These are phyloP conservation scores for Cymbopogon citratus DNA, from an alignment of 176 grass and related monocot species.

Conservation along the genomic window DNA sequence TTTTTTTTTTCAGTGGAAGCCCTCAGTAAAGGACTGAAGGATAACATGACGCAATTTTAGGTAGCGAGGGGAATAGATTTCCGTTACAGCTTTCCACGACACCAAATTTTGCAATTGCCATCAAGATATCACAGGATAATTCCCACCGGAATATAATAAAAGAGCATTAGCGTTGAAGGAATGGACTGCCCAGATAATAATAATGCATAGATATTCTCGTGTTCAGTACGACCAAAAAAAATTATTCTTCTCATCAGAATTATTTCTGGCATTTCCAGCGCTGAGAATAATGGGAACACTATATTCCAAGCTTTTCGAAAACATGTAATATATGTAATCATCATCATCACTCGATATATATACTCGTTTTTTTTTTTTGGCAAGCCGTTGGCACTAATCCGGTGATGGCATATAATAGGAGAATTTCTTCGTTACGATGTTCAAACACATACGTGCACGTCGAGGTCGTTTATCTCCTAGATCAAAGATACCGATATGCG, in stretches of 20 bases:
- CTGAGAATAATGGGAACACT: constrained; percentile 22
- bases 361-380: background rate
- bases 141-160: constrained; percentile 6
- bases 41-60: constrained; percentile 30
- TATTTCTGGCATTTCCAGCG: constrained; percentile 23
- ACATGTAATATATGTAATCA: background rate
- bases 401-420: background rate
- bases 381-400: background rate
- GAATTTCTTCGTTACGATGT: background rate
- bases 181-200: background rate
- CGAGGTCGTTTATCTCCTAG: background rate
- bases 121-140: constrained; percentile 25
- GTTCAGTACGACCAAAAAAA: constrained; percentile 21
- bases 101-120: background rate
- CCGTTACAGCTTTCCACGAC: background rate
- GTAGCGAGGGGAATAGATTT: constrained; percentile 21
- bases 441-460: background rate
- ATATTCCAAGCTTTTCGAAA: background rate
- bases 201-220: constrained; percentile 9
- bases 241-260: constrained; percentile 8
- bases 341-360: background rate
- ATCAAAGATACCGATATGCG: constrained; percentile 27
- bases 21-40: background rate
- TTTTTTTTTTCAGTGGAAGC: background rate
- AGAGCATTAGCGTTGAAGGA: background rate